Conservation (phyloP, 257 asterid genomes). For the Prunella vulgaris region DNA sequence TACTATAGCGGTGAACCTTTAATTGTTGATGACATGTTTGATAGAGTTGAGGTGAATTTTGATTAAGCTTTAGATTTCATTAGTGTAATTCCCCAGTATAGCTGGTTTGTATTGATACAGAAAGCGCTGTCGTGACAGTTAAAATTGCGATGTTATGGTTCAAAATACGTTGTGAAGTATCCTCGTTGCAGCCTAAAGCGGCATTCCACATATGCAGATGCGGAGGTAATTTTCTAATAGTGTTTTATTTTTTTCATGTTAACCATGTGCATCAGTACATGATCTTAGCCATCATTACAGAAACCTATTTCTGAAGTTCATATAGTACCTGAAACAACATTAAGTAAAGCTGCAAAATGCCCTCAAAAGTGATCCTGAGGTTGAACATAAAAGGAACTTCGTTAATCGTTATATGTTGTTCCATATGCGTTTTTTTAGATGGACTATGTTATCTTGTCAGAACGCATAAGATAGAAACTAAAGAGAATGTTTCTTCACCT, state of each 20-base stretch:
- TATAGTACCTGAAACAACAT: not conserved
- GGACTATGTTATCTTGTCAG: not conserved
- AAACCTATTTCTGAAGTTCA: not conserved
- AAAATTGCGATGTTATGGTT: slow-evolving; percentile 80
- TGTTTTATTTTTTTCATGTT: not conserved
- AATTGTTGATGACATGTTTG: slow-evolving; percentile 94
- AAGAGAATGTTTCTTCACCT: not conserved
- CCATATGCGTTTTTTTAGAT: not conserved
- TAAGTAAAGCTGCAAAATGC: not conserved
- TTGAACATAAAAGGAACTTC: not conserved
- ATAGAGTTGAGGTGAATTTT: slow-evolving; percentile 74
- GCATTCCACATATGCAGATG: slow-evolving; percentile 94
- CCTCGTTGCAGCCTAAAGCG: slow-evolving; percentile 91
- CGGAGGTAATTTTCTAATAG: slow-evolving; percentile 59
- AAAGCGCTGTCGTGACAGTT: slow-evolving; percentile 39
- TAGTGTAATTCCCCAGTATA: not conserved
- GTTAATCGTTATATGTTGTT: not conserved
- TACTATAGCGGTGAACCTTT: slow-evolving; percentile 89
- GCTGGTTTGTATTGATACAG: slow-evolving; percentile 14
- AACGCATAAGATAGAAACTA: not conserved
- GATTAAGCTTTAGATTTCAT: not conserved
- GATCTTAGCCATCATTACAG: not conserved
- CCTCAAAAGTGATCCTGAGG: not conserved
- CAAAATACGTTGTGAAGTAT: slow-evolving; percentile 82
- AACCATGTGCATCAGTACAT: not conserved